Conservation (phyloP, 441 rosid species). For the Dalechampia spathulata region DNA sequence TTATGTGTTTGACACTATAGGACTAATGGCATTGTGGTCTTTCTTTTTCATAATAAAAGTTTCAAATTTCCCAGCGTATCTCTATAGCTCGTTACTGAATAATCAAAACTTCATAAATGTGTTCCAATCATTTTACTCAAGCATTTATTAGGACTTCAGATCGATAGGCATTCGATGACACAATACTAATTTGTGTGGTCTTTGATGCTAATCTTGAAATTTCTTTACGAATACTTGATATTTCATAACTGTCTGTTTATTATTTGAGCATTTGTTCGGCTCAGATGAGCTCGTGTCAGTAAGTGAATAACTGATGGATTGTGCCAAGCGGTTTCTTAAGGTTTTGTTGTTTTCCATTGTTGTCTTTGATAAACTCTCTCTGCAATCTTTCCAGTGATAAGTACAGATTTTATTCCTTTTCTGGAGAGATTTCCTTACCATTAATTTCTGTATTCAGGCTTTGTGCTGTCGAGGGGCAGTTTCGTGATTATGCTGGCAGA, state of each 20-base stretch:
- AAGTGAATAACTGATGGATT: slow-evolving; percentile 8
- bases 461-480: not conserved
- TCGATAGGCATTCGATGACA: slow-evolving; percentile 1
- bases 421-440: slow-evolving; percentile 7
- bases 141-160: not conserved
- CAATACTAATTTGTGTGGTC: too few species aligned
- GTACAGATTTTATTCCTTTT: not conserved
- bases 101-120: slow-evolving; percentile 3
- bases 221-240: not conserved
- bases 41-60: not conserved
- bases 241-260: not conserved
- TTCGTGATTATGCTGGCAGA: slow-evolving; percentile 4
- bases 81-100: slow-evolving; percentile 16
- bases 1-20: slow-evolving; percentile 1
- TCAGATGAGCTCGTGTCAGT: not conserved
- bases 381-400: not conserved
- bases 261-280: slow-evolving; percentile 5
- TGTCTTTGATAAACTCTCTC: not conserved
- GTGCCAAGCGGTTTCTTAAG: slow-evolving; percentile 5
- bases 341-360: not conserved
- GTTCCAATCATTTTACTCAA: not conserved
- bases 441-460: slow-evolving; percentile 10
- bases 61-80: not conserved
- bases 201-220: not conserved
- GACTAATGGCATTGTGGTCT: slow-evolving; percentile 1